These are phyloP conservation scores for Luvunga scandens DNA, from an alignment of 345 rosid species.

Conservation along the genomic window DNA sequence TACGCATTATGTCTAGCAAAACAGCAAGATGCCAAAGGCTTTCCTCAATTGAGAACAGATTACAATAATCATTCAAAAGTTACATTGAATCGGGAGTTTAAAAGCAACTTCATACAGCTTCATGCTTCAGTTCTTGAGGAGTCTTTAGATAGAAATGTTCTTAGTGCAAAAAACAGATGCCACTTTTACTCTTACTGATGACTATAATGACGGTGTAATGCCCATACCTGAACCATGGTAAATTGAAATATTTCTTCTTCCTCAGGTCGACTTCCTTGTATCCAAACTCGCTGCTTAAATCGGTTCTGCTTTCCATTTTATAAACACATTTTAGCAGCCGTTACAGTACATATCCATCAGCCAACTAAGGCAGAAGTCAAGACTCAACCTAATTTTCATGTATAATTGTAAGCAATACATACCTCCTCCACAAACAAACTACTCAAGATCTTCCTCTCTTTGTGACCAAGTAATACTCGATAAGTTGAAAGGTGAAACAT, in stretches of 20 bases:
- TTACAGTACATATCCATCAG: neutral
- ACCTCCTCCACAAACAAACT: conserved; percentile 86
- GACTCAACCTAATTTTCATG: neutral
- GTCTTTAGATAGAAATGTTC: neutral
- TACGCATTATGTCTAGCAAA: neutral
- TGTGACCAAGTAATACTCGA: conserved; percentile 86
- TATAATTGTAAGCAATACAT: conserved; percentile 5
- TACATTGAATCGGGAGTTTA: neutral
- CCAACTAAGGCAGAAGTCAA: neutral
- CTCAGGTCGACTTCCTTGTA: conserved; percentile 77
- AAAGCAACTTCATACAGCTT: neutral
- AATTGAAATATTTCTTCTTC: conserved; percentile 90
- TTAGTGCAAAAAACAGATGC: neutral
- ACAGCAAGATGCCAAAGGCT: neutral
- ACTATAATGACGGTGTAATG: conserved; percentile 1
- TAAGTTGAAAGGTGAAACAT: conserved; percentile 92
- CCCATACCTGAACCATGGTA: conserved; percentile 80
- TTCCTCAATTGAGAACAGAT: neutral
- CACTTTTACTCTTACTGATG: neutral
- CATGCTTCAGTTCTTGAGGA: neutral
- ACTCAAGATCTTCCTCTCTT: conserved; percentile 74
- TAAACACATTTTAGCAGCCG: neutral
- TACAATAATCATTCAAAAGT: neutral
- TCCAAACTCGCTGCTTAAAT: conserved; percentile 89
- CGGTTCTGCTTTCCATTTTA: conserved; percentile 44